Percentiles rank a stretch among this genome's conserved stretches.
phyloP scores from a whole-genome alignment of 169 alveolate species.

The Ichthyophthirius multifiliis region DNA sequence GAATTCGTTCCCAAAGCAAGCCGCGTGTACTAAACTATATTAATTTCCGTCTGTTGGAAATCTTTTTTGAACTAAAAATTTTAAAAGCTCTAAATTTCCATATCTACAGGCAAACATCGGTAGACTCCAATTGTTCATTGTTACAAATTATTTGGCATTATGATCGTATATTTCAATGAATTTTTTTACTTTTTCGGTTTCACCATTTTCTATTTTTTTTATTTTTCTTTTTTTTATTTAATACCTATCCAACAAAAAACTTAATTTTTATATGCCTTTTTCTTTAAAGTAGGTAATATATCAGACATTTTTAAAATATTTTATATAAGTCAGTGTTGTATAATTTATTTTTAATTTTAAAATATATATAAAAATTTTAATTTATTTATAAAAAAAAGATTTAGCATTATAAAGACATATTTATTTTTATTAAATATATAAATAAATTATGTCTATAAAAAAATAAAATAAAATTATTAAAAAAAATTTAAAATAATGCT shows the following conservation, averaged over 20 bases:
- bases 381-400: too few relatives aligned
- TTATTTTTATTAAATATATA: too few relatives aligned
- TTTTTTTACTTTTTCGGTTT: conserved; percentile 6
- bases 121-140: conserved; percentile 5
- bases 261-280: neutral
- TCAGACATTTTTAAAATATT: neutral
- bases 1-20: conserved; percentile 13
- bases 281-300: neutral
- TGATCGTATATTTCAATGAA: neutral
- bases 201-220: neutral
- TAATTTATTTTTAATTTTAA: too few relatives aligned
- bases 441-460: too few relatives aligned
- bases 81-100: neutral
- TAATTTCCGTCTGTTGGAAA: neutral
- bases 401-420: too few relatives aligned
- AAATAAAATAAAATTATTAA: too few relatives aligned
- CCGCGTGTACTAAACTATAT: neutral
- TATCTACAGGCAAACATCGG: conserved; percentile 21
- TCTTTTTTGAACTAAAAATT: neutral
- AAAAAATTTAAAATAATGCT: too few relatives aligned
- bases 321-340: too few relatives aligned
- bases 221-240: neutral
- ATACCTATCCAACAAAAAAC: conserved; percentile 17
- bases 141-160: neutral
- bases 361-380: too few relatives aligned